These are phyloP conservation scores for Amorphotheca resinae DNA, from an alignment of 495 filamentous ascomycete genomes.

Conservation along the genomic window DNA sequence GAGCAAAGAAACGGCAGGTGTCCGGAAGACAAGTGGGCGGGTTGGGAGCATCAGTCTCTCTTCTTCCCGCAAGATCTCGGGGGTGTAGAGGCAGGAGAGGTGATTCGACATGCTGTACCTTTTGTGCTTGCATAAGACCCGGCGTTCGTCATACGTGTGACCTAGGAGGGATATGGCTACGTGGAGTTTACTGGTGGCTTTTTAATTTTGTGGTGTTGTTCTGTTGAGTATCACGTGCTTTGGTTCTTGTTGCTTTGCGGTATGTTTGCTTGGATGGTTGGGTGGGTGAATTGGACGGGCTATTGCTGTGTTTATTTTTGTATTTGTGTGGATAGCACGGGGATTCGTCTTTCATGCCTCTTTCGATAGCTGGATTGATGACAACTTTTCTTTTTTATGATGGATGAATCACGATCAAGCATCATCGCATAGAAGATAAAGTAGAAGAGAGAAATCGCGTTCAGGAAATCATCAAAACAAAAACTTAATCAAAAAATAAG, in stretches of 20 bases:
- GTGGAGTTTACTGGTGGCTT: conserved; percentile 10
- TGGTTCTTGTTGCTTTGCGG: conserved; percentile 1
- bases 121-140: conserved; percentile 18
- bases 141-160: conserved; percentile 21
- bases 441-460: too few species aligned
- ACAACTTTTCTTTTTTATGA: too few species aligned
- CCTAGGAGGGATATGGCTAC: neutral
- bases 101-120: conserved; percentile 8
- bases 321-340: conserved; percentile 11
- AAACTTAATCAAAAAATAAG: too few species aligned
- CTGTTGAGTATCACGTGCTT: conserved; percentile 10
- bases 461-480: too few species aligned
- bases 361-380: too few species aligned
- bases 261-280: conserved; percentile 1
- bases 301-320: conserved; percentile 6
- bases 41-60: conserved; percentile 59
- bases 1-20: conserved; percentile 44
- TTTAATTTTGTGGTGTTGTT: conserved; percentile 1
- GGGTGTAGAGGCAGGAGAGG: conserved; percentile 7
- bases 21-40: conserved; percentile 86
- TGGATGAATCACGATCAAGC: too few species aligned
- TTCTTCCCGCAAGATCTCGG: conserved; percentile 19
- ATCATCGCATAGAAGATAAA: too few species aligned
- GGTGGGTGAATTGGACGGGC: conserved; percentile 4
- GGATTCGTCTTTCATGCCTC: too few species aligned